These are phyloP conservation scores for Lactifluus piperatus DNA, from an alignment of 768 basidiomycete species.

Conservation along the genomic window DNA sequence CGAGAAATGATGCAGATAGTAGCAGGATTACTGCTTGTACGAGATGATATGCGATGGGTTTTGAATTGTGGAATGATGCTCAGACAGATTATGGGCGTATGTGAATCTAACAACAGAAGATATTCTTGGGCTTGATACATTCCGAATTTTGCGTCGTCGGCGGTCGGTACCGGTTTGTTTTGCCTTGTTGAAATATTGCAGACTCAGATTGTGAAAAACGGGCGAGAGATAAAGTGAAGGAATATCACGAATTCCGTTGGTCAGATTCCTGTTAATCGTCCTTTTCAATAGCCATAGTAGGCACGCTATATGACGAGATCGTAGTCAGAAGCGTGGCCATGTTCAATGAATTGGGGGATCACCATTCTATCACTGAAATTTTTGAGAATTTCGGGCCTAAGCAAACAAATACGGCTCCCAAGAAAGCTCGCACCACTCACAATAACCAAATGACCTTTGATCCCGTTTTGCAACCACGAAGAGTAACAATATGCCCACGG, in stretches of 20 bases:
- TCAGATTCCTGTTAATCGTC: slow-evolving; percentile 2
- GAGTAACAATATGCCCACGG: slow-evolving; percentile 77
- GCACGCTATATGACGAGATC: slow-evolving; percentile 38
- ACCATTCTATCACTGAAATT: slow-evolving; percentile 51
- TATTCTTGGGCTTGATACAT: slow-evolving; percentile 14
- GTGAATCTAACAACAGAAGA: slow-evolving; percentile 12
- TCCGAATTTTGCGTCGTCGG: slow-evolving; percentile 13
- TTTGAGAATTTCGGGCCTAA: slow-evolving; percentile 21
- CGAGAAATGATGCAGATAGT: slow-evolving; percentile 18
- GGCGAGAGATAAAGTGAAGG: slow-evolving; percentile 11
- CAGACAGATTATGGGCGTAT: slow-evolving; percentile 12
- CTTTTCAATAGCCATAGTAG: slow-evolving; percentile 40
- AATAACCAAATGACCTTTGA: slow-evolving; percentile 92
- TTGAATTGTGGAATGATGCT: slow-evolving; percentile 10
- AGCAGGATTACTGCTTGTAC: slow-evolving; percentile 13
- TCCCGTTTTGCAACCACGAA: slow-evolving; percentile 87
- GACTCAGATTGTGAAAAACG: slow-evolving; percentile 3
- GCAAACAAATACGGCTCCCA: not conserved
- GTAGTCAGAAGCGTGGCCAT: slow-evolving; percentile 7
- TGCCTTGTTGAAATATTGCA: slow-evolving; percentile 16
- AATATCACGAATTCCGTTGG: slow-evolving; percentile 15
- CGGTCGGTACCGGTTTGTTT: not conserved
- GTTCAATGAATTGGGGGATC: slow-evolving; percentile 3
- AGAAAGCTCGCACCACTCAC: slow-evolving; percentile 27
- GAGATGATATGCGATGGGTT: slow-evolving; percentile 16